Evolutionary conservation across 305 asterid species (phyloP).

Genomic region (Coffea humblotiana): DNA sequence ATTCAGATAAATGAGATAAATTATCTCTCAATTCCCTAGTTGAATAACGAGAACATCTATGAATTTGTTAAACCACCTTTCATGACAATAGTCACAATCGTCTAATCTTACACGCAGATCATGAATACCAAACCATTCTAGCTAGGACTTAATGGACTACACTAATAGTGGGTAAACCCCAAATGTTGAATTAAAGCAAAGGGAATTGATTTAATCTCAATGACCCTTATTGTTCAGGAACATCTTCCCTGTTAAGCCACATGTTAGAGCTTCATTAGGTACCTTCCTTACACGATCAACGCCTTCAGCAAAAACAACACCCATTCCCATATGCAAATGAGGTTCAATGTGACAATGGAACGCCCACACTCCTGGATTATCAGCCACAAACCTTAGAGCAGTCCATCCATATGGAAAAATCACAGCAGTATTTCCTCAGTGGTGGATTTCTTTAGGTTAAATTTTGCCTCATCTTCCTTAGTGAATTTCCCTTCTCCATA

Average conservation of each 20-base stretch:
- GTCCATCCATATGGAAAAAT: constrained; percentile 86
- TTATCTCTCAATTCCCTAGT: too few species aligned
- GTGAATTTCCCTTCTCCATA: constrained; percentile 67
- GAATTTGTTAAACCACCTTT: background rate
- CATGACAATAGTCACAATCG: background rate
- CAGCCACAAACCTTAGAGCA: constrained; percentile 67
- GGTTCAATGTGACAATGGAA: constrained; percentile 85
- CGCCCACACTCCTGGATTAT: constrained; percentile 90
- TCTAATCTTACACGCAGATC: background rate
- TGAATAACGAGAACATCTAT: too few species aligned
- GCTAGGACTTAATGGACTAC: background rate
- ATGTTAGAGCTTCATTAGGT: constrained; percentile 54
- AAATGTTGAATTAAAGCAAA: background rate
- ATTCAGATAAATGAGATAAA: too few species aligned
- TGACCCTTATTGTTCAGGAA: constrained; percentile 8
- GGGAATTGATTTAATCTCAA: background rate
- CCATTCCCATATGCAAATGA: constrained; percentile 84
- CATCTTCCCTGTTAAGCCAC: constrained; percentile 67
- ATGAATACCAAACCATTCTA: background rate
- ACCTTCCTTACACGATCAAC: constrained; percentile 29
- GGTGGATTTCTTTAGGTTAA: constrained; percentile 71
- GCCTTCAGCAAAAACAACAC: constrained; percentile 68
- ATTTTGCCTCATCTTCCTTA: constrained; percentile 32
- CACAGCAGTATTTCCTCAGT: constrained; percentile 58
- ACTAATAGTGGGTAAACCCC: background rate